Percentiles rank a stretch among this genome's conserved stretches.
phyloP scores from a whole-genome alignment of 495 filamentous ascomycete species.

The Xylaria palmicola region DNA sequence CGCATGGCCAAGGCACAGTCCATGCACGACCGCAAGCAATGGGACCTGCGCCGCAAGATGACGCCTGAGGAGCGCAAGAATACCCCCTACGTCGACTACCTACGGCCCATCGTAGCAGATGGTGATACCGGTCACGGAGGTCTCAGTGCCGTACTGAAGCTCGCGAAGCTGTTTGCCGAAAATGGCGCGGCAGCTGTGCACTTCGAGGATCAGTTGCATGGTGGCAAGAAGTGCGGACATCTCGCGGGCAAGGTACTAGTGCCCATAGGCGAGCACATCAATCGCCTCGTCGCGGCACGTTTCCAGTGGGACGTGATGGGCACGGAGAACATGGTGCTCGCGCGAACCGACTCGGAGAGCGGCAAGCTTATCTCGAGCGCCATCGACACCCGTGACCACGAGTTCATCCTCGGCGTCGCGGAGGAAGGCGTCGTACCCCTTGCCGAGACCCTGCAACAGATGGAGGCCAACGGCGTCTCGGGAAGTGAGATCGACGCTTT shows the following conservation, averaged over 20 bases:
- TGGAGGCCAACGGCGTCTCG: constrained; percentile 77
- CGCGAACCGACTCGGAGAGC: constrained; percentile 91
- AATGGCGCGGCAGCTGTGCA: constrained; percentile 95
- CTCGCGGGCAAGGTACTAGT: constrained; percentile 96
- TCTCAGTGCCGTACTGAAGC: constrained; percentile 87
- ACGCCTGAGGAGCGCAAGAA: constrained; percentile 64
- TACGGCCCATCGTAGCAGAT: constrained; percentile 95
- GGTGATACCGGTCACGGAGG: constrained; percentile 95
- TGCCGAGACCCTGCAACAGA: constrained; percentile 83
- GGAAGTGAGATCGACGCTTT: constrained; percentile 78
- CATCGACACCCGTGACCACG: constrained; percentile 91
- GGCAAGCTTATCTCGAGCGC: constrained; percentile 86
- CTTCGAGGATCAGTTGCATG: constrained; percentile 96
- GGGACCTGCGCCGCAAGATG: constrained; percentile 78
- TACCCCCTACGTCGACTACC: constrained; percentile 84
- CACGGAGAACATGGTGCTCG: constrained; percentile 88
- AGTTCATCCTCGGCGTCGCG: constrained; percentile 87
- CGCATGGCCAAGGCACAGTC: constrained; percentile 93
- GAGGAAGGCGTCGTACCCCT: constrained; percentile 70
- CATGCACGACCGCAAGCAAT: constrained; percentile 94
- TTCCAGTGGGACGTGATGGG: constrained; percentile 99
- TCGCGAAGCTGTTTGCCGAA: constrained; percentile 98
- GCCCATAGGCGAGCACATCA: constrained; percentile 92
- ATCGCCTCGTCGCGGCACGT: constrained; percentile 83
- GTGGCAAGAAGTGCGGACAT: constrained; percentile 98